A percentile compares a stretch with the other conserved stretches of the same genome.
Evolutionary conservation across 2,329 filamentous ascomycete species (phyloP).

Genomic region (Cladosporium austrohemisphaericum): DNA sequence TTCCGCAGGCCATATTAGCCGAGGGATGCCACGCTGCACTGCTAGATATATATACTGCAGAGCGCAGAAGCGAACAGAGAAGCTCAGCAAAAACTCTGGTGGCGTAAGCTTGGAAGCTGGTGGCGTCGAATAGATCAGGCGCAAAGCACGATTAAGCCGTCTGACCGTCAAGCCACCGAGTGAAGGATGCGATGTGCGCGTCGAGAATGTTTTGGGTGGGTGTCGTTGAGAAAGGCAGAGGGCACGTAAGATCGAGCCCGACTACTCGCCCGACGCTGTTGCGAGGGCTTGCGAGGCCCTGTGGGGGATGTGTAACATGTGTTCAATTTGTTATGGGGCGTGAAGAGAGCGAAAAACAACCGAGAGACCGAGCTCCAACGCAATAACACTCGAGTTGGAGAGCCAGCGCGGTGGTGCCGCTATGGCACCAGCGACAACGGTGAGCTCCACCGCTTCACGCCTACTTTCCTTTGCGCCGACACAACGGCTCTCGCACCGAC

Average conservation of each 20-base stretch:
- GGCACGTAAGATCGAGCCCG: too few relatives aligned
- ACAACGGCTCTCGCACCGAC: too few relatives aligned
- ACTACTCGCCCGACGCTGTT: too few relatives aligned
- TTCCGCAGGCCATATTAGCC: slow-evolving; percentile 1
- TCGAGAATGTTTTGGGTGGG: not conserved
- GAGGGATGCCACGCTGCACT: not conserved
- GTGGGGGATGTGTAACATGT: slow-evolving; percentile 1
- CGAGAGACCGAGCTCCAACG: slow-evolving; percentile 6
- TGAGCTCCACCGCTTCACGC: too few relatives aligned
- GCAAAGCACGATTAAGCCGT: not conserved
- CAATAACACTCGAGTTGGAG: too few relatives aligned
- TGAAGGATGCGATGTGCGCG: slow-evolving; percentile 1
- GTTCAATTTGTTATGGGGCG: not conserved
- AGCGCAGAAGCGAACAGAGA: slow-evolving; percentile 8
- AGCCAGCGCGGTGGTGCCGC: too few relatives aligned
- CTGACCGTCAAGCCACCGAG: slow-evolving; percentile 3
- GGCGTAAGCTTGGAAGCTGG: slow-evolving; percentile 7
- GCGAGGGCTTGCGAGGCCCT: not conserved
- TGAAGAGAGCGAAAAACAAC: slow-evolving; percentile 6
- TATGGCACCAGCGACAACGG: too few relatives aligned
- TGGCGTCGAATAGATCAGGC: not conserved
- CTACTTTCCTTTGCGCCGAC: too few relatives aligned
- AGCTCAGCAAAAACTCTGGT: slow-evolving; percentile 2
- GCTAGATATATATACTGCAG: not conserved
- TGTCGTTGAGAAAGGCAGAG: not conserved